A percentile compares a stretch with the other conserved stretches of the same genome.
Conservation (phyloP, 148 eudicot species). For the Fallopia convolvulus region DNA sequence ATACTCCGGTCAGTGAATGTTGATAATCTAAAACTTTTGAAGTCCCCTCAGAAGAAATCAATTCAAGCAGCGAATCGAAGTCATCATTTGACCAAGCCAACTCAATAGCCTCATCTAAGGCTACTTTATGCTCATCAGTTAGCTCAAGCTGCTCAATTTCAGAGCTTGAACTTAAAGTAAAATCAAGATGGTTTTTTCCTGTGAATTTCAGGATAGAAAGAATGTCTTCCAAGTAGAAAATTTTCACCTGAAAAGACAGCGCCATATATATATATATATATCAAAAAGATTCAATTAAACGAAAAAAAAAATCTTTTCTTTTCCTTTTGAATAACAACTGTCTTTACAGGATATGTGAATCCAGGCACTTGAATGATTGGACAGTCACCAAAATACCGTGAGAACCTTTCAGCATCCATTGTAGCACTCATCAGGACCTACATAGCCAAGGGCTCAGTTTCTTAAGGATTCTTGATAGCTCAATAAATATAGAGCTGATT, state of each 20-base stretch:
- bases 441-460: background rate
- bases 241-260: slow-evolving; percentile 54
- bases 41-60: slow-evolving; percentile 48
- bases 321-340: background rate
- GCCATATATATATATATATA: background rate
- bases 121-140: slow-evolving; percentile 42
- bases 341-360: slow-evolving; percentile 88
- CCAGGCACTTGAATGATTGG: slow-evolving; percentile 90
- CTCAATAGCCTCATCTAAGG: slow-evolving; percentile 82
- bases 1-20: slow-evolving; percentile 71
- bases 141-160: slow-evolving; percentile 30
- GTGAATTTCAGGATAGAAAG: slow-evolving; percentile 45
- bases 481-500: background rate
- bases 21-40: slow-evolving; percentile 50
- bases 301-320: background rate
- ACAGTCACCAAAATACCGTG: slow-evolving; percentile 90
- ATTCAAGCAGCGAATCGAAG: slow-evolving; percentile 62
- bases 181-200: slow-evolving; percentile 35
- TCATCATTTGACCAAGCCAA: slow-evolving; percentile 63
- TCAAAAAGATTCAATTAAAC: background rate
- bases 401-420: slow-evolving; percentile 90
- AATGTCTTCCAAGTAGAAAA: slow-evolving; percentile 76
- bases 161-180: slow-evolving; percentile 18
- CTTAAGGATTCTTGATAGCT: background rate
- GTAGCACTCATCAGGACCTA: slow-evolving; percentile 99